A percentile compares a stretch with the other conserved stretches of the same genome.
Conservation (phyloP, 208 protist genomes). For the Leishmania guyanensis region DNA sequence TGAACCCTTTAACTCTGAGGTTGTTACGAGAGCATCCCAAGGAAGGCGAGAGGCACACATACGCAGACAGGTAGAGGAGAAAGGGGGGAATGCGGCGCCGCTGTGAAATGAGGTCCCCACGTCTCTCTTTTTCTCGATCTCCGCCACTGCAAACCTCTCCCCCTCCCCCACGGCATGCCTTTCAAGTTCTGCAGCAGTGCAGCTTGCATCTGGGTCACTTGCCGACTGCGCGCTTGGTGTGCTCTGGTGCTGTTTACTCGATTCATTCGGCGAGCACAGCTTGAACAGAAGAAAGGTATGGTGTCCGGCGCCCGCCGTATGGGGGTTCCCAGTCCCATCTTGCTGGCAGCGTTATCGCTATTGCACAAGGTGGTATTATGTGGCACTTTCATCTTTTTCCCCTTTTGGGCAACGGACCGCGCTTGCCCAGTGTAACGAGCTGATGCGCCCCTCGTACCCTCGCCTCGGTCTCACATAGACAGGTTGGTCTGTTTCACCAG, state of each 20-base stretch:
- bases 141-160: no score
- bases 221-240: background rate
- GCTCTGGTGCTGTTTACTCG: background rate
- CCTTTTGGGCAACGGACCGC: background rate
- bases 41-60: background rate
- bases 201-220: background rate
- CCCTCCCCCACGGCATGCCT: no score
- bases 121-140: no score
- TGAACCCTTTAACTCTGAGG: constrained; percentile 36
- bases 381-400: background rate
- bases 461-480: background rate
- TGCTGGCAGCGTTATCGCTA: background rate
- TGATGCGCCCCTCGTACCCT: background rate
- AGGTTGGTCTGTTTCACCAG: background rate
- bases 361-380: background rate
- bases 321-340: background rate
- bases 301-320: background rate
- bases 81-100: no score
- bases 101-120: no score
- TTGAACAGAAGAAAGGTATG: background rate
- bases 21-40: background rate
- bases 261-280: background rate
- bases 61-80: no score
- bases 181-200: background rate
- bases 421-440: background rate